A percentile compares a stretch with the other conserved stretches of the same genome.
Evolutionary conservation across 192 early-diverging fungal genomes (phyloP).

Genomic region (Chytriomyces sp.): DNA sequence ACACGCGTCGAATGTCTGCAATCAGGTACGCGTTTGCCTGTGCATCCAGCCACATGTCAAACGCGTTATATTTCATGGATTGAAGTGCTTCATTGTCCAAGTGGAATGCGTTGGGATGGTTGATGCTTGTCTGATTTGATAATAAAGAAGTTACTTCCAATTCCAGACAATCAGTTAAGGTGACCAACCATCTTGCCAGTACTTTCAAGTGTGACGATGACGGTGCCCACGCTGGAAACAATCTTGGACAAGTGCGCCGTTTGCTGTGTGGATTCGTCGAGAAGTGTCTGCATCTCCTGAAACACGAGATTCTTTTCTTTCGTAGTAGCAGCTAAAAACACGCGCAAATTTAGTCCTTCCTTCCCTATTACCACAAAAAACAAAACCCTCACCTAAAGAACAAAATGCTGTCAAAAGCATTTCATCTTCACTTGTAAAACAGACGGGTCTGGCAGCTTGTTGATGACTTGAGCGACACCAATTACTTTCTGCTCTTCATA

Average conservation of each 20-base stretch:
- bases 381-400: slow-evolving; percentile 37
- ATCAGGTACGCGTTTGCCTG: slow-evolving; percentile 37
- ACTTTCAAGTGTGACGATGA: slow-evolving; percentile 42
- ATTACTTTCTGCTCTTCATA: slow-evolving; percentile 51
- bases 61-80: slow-evolving; percentile 39
- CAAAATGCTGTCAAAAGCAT: slow-evolving; percentile 48
- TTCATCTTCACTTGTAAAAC: slow-evolving; percentile 55
- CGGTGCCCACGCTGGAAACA: slow-evolving; percentile 16
- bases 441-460: slow-evolving; percentile 50
- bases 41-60: slow-evolving; percentile 50
- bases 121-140: slow-evolving; percentile 35
- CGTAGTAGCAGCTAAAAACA: slow-evolving; percentile 47
- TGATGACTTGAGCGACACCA: slow-evolving; percentile 59
- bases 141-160: not conserved
- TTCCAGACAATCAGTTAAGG: too few species aligned
- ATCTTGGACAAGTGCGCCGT: slow-evolving; percentile 13
- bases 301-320: slow-evolving; percentile 56
- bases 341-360: not conserved
- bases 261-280: slow-evolving; percentile 27
- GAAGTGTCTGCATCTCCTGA: slow-evolving; percentile 42
- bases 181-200: slow-evolving; percentile 44
- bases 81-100: slow-evolving; percentile 14
- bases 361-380: not conserved
- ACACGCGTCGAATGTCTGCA: slow-evolving; percentile 43
- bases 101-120: slow-evolving; percentile 38